phyloP scores from a whole-genome alignment of 805 yeast genomes.

The Hemisphaericaspora nanyangensis region DNA sequence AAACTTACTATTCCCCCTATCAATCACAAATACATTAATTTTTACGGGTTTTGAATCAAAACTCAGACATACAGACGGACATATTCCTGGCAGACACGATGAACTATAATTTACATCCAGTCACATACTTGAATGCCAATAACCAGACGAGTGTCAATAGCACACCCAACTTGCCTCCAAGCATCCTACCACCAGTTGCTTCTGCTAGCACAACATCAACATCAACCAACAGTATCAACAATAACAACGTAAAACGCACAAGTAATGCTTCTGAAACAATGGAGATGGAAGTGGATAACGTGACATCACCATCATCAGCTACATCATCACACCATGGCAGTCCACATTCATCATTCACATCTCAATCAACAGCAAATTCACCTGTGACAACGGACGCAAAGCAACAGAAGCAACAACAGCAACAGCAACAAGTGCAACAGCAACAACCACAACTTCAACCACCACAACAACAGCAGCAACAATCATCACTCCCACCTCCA shows the following conservation, averaged over 20 bases:
- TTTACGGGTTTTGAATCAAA: no score
- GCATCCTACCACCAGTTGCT: constrained; percentile 1
- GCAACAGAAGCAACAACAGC: background rate
- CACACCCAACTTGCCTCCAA: background rate
- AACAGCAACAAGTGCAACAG: background rate
- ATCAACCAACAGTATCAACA: constrained; percentile 1
- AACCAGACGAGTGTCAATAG: constrained; percentile 1
- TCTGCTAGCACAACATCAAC: background rate
- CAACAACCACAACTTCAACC: constrained; percentile 1
- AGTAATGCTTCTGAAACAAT: constrained; percentile 5
- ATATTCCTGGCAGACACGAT: constrained; percentile 17
- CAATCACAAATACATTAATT: no score
- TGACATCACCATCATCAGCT: constrained; percentile 16
- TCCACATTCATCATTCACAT: constrained; percentile 35
- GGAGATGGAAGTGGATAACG: constrained; percentile 25
- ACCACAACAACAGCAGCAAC: constrained; percentile 4
- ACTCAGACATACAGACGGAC: background rate
- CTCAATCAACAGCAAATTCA: constrained; percentile 34
- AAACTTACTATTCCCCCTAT: no score
- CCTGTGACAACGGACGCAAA: constrained; percentile 19
- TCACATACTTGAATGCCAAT: constrained; percentile 38
- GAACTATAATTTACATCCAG: constrained; percentile 44
- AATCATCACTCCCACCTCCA: background rate
- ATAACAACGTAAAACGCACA: background rate
- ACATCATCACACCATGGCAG: constrained; percentile 20